Evolutionary conservation across 805 yeast species (phyloP).

Genomic region (Wickerhamomyces bovis): DNA sequence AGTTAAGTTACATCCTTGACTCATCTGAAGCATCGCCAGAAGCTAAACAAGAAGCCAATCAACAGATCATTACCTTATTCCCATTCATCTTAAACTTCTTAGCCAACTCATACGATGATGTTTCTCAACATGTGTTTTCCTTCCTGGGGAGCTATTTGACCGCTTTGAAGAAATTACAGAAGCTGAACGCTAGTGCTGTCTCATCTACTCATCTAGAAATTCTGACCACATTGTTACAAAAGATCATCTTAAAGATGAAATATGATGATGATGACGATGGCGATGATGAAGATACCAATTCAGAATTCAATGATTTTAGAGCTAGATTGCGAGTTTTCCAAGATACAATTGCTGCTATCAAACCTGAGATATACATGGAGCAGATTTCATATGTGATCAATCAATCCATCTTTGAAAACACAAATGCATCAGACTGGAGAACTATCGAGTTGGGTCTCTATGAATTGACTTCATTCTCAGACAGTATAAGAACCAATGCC

Average conservation of each 20-base stretch:
- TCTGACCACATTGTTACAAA: constrained; percentile 56
- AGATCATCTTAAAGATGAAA: constrained; percentile 71
- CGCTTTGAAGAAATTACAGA: constrained; percentile 52
- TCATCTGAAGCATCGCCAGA: constrained; percentile 38
- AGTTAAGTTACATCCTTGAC: constrained; percentile 65
- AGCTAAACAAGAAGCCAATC: constrained; percentile 34
- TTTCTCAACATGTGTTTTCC: constrained; percentile 76
- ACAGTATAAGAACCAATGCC: constrained; percentile 71
- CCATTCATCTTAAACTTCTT: constrained; percentile 70
- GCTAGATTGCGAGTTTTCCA: constrained; percentile 69
- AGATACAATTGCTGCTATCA: constrained; percentile 65
- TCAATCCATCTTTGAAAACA: constrained; percentile 33
- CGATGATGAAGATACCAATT: constrained; percentile 66
- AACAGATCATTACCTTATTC: constrained; percentile 54
- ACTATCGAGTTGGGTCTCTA: constrained; percentile 79
- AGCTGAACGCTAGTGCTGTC: constrained; percentile 32
- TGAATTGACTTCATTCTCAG: constrained; percentile 75
- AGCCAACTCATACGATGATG: constrained; percentile 83
- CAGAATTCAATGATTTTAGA: constrained; percentile 78
- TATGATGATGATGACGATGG: constrained; percentile 74
- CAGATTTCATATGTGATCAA: constrained; percentile 57
- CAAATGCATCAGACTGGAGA: constrained; percentile 55
- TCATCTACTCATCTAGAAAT: constrained; percentile 41
- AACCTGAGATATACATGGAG: constrained; percentile 55
- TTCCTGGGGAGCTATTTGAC: constrained; percentile 71